Evolutionary conservation across 768 basidiomycete species (phyloP), one percentile per base, ranked within the genome.

Genomic region (Inosperma sp.): DNA sequence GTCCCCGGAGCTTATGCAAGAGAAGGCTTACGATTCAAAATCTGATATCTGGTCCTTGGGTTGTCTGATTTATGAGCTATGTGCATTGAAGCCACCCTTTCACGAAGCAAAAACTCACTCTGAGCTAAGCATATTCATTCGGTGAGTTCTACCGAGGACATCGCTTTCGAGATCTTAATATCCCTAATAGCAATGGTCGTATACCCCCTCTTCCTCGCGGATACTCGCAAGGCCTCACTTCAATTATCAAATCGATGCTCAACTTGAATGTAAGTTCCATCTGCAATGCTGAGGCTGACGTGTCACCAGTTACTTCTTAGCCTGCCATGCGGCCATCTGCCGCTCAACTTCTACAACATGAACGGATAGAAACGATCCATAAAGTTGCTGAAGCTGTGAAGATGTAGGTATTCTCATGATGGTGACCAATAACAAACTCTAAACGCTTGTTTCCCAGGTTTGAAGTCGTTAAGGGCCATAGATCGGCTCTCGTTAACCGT

Each of bases 31-130:
- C 68, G 96, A 97, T 70, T 87, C 91, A 6, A 99, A 98, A 71
- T 93, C 90, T 0, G 96, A 99, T 62, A 97, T 99, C 41, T 99
- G 96, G 96, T 94, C 92, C 4, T 77, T 98, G 23, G 96, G 96
- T 1, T 99, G 96, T 69, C 77, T 98, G 25, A 90, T 97, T 21
- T 98, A 90, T 66, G 96, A 98, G 69, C 80, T 98, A 31, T 98
- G 95, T 56, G 93, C 95, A 0, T 75, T 93, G 47, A 88, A 88
- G 59, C 93, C 93, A 0, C 93, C 93, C 5, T 96, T 96, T 62
- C 87, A 93, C 58, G 91, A 91, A 66, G 92, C 93, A 1, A 86
- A 90, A 65, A 94, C 93, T 0, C 91, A 94, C 53, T 76, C 80
- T 2, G 92, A 95, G 62, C 76, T 95, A 9, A 88, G 86, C 51